Percentiles rank a stretch among this genome's conserved stretches.
phyloP scores from a whole-genome alignment of 2,329 filamentous ascomycete species.

The Bertia moriformis region DNA sequence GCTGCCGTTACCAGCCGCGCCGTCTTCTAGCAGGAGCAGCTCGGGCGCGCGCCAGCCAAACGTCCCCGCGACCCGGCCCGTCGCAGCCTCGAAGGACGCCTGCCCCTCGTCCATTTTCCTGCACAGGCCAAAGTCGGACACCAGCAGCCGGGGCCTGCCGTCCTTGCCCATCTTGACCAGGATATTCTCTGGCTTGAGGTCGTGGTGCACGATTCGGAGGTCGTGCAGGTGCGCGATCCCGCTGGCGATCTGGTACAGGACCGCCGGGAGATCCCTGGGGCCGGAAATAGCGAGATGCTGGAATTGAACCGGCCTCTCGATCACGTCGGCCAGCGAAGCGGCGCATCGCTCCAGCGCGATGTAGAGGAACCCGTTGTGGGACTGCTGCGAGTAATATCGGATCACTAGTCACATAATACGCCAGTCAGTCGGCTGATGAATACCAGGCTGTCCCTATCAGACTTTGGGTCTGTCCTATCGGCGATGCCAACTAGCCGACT shows the following conservation, averaged over 20 bases:
- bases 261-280: conserved; percentile 54
- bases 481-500: too few species aligned
- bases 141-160: conserved; percentile 67
- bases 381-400: conserved; percentile 85
- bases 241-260: conserved; percentile 77
- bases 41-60: conserved; percentile 95
- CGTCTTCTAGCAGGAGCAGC: conserved; percentile 69
- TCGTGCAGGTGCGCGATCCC: conserved; percentile 81
- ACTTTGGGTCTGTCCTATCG: too few species aligned
- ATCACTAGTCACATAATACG: conserved; percentile 62
- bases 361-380: conserved; percentile 80
- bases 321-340: conserved; percentile 79
- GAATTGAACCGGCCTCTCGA: conserved; percentile 60
- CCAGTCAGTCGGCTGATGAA: too few species aligned
- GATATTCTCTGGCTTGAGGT: conserved; percentile 96
- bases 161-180: conserved; percentile 64
- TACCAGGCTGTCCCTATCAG: too few species aligned
- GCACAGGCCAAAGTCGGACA: conserved; percentile 93
- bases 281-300: conserved; percentile 59
- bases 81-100: conserved; percentile 87
- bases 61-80: conserved; percentile 81
- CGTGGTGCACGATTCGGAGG: conserved; percentile 87
- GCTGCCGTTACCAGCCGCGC: conserved; percentile 26
- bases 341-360: conserved; percentile 91
- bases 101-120: conserved; percentile 93